These are phyloP conservation scores for Coniochaeta prunicola DNA, from an alignment of 2,329 filamentous ascomycete genomes.

Conservation along the genomic window DNA sequence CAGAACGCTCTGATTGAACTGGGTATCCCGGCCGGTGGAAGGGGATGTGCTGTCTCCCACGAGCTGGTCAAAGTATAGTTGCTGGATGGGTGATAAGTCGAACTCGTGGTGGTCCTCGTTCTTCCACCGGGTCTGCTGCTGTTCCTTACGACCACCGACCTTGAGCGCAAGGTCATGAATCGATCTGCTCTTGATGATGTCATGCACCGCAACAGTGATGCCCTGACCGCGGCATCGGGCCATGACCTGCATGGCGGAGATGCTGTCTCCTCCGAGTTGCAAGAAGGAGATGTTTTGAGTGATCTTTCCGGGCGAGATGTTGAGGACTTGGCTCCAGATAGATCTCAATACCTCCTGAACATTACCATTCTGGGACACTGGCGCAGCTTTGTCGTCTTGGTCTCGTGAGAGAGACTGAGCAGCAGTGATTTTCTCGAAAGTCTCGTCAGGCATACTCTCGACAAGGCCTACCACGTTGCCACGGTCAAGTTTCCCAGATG, in stretches of 20 bases:
- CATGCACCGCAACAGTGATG: not conserved
- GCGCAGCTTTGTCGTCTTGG: constrained; percentile 3
- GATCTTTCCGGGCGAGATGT: constrained; percentile 20
- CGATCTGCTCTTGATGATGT: not conserved
- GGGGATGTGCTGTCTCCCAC: too few relatives aligned
- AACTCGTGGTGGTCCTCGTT: not conserved
- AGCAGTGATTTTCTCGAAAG: constrained; percentile 25
- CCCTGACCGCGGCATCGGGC: not conserved
- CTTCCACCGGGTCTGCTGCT: not conserved
- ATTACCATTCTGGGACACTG: not conserved
- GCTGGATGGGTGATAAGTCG: not conserved
- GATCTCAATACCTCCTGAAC: constrained; percentile 10
- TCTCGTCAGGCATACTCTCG: constrained; percentile 26
- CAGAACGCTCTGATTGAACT: not conserved
- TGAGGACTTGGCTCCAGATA: constrained; percentile 34
- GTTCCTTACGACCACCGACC: not conserved
- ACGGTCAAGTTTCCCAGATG: constrained; percentile 19
- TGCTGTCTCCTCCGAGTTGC: constrained; percentile 13
- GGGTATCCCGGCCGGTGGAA: too few relatives aligned
- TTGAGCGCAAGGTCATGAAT: not conserved
- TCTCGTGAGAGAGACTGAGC: constrained; percentile 20
- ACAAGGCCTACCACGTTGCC: constrained; percentile 32
- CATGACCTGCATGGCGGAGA: not conserved
- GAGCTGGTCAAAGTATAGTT: not conserved
- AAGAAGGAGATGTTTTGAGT: constrained; percentile 25